Percentiles rank a stretch among this genome's conserved stretches.
Conservation (phyloP, 768 basidiomycete species). For the Kondoa malvinella region DNA sequence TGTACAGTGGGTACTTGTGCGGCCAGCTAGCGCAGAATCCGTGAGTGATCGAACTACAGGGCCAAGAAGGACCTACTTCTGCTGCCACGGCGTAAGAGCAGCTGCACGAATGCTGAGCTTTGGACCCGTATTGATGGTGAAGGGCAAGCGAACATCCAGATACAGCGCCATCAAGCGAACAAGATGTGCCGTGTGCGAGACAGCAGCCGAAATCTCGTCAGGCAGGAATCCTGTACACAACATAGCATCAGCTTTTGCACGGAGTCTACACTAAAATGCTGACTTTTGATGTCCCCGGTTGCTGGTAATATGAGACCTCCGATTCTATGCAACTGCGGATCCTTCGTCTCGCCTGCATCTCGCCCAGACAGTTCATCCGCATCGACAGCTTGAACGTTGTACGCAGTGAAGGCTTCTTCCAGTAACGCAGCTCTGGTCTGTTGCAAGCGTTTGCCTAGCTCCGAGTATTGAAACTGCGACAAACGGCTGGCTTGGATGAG, state of each 20-base stretch:
- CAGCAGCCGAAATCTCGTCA: conserved; percentile 4
- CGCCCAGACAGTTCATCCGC: not conserved
- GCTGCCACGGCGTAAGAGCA: not conserved
- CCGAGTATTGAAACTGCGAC: not conserved
- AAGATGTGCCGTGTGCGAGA: not conserved
- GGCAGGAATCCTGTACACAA: not conserved
- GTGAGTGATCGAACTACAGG: not conserved
- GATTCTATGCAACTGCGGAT: not conserved
- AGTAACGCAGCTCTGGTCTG: not conserved
- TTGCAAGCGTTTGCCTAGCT: not conserved
- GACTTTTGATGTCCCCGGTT: not conserved
- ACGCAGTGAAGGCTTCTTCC: not conserved
- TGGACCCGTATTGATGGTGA: conserved; percentile 2
- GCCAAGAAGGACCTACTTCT: not conserved
- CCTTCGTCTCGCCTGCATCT: not conserved
- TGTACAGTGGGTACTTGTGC: not conserved
- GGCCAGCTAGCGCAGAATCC: not conserved
- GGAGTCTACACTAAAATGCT: not conserved
- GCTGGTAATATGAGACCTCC: not conserved
- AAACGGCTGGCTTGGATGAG: too few relatives aligned
- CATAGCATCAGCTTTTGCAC: not conserved
- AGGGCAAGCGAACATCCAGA: conserved; percentile 2
- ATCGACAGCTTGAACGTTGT: conserved; percentile 4
- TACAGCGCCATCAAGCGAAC: conserved; percentile 5
- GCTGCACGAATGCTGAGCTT: not conserved